phyloP scores from a whole-genome alignment of 768 basidiomycete species.

The Chalciporus piperatus region DNA sequence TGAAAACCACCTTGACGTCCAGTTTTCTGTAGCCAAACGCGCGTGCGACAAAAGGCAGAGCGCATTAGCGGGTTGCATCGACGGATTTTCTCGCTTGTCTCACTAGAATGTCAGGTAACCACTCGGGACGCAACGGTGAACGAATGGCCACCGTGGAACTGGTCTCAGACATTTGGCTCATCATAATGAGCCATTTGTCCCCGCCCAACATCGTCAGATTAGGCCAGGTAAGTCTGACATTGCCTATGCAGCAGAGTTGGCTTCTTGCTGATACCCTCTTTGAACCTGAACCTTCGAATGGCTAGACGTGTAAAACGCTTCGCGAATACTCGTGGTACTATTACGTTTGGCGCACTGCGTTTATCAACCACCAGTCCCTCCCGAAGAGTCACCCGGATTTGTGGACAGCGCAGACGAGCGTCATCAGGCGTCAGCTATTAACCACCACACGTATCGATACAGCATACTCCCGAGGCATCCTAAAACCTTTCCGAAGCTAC shows the following conservation, averaged over 20 bases:
- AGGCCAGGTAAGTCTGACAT: background rate
- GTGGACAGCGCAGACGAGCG: background rate
- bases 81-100: no score
- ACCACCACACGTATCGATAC: conserved; percentile 1
- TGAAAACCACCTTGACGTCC: no score
- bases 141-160: background rate
- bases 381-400: conserved; percentile 6
- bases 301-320: conserved; percentile 8
- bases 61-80: no score
- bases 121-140: no score
- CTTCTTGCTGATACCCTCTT: no score
- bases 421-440: conserved; percentile 2
- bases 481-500: background rate
- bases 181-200: conserved; percentile 9
- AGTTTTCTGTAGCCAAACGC: no score
- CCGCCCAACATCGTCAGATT: conserved; percentile 6
- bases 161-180: conserved; percentile 8
- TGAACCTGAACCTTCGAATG: background rate
- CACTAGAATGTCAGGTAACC: no score
- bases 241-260: no score
- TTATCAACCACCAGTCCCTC: conserved; percentile 5
- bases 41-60: no score
- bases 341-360: conserved; percentile 6
- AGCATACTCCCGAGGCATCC: background rate
- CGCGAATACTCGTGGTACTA: background rate